These are phyloP conservation scores for Trichoderma aggressivum DNA, from an alignment of 2,329 filamentous ascomycete genomes.

Conservation along the genomic window DNA sequence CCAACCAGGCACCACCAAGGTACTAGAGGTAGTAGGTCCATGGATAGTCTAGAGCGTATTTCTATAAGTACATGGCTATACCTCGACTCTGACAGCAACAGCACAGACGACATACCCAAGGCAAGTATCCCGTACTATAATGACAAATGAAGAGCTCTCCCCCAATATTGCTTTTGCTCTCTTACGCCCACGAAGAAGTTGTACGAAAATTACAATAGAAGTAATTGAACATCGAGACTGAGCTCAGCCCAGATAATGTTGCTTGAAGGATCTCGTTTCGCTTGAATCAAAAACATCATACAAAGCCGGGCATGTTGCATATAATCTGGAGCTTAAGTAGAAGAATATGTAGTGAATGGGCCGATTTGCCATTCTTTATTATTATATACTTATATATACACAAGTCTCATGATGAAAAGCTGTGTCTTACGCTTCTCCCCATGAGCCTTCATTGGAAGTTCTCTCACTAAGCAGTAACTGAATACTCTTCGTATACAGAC, in stretches of 20 bases:
- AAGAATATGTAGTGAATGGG: rapidly evolving
- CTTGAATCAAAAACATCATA: neutral
- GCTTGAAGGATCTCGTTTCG: neutral
- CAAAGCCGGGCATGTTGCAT: neutral
- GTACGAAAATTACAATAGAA: neutral
- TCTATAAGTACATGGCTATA: neutral
- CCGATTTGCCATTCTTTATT: neutral
- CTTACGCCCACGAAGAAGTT: neutral
- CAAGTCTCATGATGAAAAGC: neutral
- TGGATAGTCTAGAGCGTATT: neutral
- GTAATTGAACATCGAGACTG: neutral
- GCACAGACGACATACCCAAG: neutral
- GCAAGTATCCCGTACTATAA: neutral
- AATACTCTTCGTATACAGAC: neutral
- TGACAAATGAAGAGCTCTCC: neutral
- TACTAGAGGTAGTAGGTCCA: neutral
- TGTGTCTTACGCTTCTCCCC: neutral
- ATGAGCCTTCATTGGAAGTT: neutral
- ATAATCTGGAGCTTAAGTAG: neutral
- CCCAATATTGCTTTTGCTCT: neutral
- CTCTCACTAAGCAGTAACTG: neutral
- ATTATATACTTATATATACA: neutral
- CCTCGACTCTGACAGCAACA: neutral
- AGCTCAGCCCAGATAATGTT: neutral
- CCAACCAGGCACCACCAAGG: neutral